A percentile compares a stretch with the other conserved stretches of the same genome.
These are phyloP conservation scores for Taiozyma sp. DNA, from an alignment of 1,139 yeast species.

Conservation along the genomic window DNA sequence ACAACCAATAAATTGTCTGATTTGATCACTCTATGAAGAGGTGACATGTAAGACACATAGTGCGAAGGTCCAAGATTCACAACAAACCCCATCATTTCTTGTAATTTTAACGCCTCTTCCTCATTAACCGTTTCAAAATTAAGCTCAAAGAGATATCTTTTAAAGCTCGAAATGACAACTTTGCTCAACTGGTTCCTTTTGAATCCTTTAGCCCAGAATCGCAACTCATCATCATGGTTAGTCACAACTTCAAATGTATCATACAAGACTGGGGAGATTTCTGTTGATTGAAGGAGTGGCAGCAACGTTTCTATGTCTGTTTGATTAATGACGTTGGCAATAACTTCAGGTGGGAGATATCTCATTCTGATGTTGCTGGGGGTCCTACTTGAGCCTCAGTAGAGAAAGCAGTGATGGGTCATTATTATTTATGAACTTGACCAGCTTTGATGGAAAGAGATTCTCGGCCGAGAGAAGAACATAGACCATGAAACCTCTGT, in stretches of 20 bases:
- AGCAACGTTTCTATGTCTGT: background rate
- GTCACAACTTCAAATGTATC: background rate
- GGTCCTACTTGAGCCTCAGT: too few relatives aligned
- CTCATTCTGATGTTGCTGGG: background rate
- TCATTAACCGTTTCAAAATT: too few relatives aligned
- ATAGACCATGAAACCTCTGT: too few relatives aligned
- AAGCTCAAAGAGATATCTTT: background rate
- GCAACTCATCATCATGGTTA: background rate
- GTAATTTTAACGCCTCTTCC: background rate
- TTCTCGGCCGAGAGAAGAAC: too few relatives aligned
- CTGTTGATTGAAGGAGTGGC: background rate
- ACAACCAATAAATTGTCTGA: background rate
- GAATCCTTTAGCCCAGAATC: background rate
- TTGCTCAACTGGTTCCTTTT: background rate
- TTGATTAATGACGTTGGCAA: background rate
- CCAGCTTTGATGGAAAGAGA: too few relatives aligned
- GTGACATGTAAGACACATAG: background rate
- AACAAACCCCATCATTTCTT: background rate
- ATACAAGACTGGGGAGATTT: background rate
- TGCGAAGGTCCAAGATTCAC: background rate
- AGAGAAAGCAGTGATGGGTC: too few relatives aligned
- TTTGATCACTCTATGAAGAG: background rate
- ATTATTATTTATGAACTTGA: too few relatives aligned
- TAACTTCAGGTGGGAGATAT: background rate
- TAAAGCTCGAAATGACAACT: background rate